These are phyloP conservation scores for Solidago caesia DNA, from an alignment of 129 eudicot genomes.

Conservation along the genomic window DNA sequence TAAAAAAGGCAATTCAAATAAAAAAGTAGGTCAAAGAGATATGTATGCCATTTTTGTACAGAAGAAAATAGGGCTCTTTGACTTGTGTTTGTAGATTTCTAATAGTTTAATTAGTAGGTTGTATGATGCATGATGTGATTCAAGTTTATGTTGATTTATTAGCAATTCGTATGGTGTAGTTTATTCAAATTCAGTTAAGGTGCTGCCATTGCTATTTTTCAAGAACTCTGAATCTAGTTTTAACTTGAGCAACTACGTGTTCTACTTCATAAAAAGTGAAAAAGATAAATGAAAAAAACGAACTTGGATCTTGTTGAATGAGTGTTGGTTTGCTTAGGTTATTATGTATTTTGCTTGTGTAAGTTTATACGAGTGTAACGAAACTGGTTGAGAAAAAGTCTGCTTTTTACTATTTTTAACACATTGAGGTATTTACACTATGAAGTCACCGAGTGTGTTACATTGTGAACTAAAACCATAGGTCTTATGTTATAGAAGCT, in stretches of 20 bases:
- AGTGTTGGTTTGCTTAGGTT: no score
- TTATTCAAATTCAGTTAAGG: background rate
- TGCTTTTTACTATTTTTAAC: no score
- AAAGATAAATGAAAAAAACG: background rate
- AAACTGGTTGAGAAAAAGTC: no score
- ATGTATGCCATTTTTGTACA: slow-evolving; percentile 28
- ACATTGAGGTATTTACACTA: no score
- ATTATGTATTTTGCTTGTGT: no score
- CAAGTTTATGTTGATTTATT: slow-evolving; percentile 1
- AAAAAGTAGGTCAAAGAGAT: slow-evolving; percentile 20
- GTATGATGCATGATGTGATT: slow-evolving; percentile 4
- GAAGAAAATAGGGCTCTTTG: slow-evolving; percentile 7
- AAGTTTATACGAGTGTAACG: no score
- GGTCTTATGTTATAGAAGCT: no score
- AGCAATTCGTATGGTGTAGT: background rate
- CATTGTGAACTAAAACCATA: no score
- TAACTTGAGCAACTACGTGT: background rate
- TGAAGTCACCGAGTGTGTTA: no score
- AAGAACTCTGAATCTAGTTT: background rate
- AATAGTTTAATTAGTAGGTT: background rate
- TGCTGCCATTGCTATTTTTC: background rate
- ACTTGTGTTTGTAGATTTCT: slow-evolving; percentile 14
- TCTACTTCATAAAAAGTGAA: background rate
- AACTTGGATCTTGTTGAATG: no score
- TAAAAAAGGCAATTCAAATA: slow-evolving; percentile 26